Base-by-base conservation (phyloP, 2,329 filamentous ascomycete genomes). In the Helotiales sp. region DNA sequence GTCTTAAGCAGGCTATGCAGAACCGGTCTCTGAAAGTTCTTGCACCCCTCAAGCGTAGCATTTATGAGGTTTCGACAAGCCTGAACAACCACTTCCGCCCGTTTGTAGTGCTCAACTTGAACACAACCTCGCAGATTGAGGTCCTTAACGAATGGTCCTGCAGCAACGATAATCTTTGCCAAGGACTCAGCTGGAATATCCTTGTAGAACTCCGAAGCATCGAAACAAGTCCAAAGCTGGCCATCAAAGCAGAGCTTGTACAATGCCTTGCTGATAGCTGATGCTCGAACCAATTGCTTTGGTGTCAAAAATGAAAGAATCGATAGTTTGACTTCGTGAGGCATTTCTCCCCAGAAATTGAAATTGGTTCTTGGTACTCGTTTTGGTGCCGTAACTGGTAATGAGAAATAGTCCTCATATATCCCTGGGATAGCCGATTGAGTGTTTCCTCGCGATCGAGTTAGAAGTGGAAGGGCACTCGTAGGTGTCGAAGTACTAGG, bases 111-210 rank as follows among this genome's bases (percentile, higher is more conserved):
- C 71, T 92, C 87, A 61, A 98, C 85, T 77, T 98, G 96, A 37
- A 97, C 87, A 77, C 95, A 99, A 28, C 96, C 96, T 72, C 95
- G 84, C 2, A 99, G 85, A 75, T 98, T 98, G 63, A 99, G 84
- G 73, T 97, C 89, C 72, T 92, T 92, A 63, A 98, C 89, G 74
- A 98, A 99, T 0, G 95, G 93, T 0, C 95, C 96, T 1, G 93
- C 93, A 3, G 89, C 85, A 0, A 89, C 87, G 75, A 98, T 93
- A 69, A 98, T 93, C 75, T 91, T 93, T 64, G 93, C 88, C 57
- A 99, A 81, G 0, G 92, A 92, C 70, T 92, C 89, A 24, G 91
- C 92, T 0, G 95, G 91, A 71, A 98, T 98, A 61, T 93, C 87
- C 70, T 86, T 87, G 77, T 98, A 97, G 79, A 95, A 98, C 59